Percentiles rank a stretch among this genome's conserved stretches.
Evolutionary conservation across 768 basidiomycete genomes (phyloP).

Genomic region (Coprinellus aureogranulatus): DNA sequence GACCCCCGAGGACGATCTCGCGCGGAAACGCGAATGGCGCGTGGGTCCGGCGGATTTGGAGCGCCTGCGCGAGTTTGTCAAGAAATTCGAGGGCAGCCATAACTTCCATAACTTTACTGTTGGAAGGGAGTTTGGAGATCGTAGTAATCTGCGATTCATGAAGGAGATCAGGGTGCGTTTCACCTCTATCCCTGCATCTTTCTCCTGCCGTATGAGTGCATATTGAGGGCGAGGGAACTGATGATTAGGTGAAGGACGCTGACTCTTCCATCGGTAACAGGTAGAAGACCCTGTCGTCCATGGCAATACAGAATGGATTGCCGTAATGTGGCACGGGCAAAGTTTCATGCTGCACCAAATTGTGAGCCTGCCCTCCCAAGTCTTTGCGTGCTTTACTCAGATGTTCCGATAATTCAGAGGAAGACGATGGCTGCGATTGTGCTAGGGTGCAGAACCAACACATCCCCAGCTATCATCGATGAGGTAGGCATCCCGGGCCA

Average conservation of each 20-base stretch:
- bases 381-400: no score
- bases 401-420: slow-evolving; percentile 66
- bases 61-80: slow-evolving; percentile 52
- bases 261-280: slow-evolving; percentile 31
- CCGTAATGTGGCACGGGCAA: slow-evolving; percentile 91
- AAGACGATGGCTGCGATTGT: slow-evolving; percentile 94
- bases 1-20: slow-evolving; percentile 55
- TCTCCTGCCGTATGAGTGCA: no score
- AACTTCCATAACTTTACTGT: slow-evolving; percentile 99
- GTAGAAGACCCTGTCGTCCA: slow-evolving; percentile 84
- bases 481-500: slow-evolving; percentile 37
- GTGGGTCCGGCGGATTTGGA: slow-evolving; percentile 51
- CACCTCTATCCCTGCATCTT: no score
- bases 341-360: slow-evolving; percentile 99
- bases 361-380: slow-evolving; percentile 5
- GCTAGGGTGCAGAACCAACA: slow-evolving; percentile 71
- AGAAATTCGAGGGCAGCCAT: slow-evolving; percentile 81
- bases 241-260: no score
- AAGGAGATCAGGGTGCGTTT: slow-evolving; percentile 78
- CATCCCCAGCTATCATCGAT: slow-evolving; percentile 71
- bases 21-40: slow-evolving; percentile 73
- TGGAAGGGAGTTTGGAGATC: slow-evolving; percentile 78
- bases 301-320: slow-evolving; percentile 92
- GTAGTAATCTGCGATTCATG: slow-evolving; percentile 83
- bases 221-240: no score